Evolutionary conservation across 2,329 filamentous ascomycete species (phyloP), one percentile per base, ranked within the genome.

Genomic region (Phaeoacremonium minimum): DNA sequence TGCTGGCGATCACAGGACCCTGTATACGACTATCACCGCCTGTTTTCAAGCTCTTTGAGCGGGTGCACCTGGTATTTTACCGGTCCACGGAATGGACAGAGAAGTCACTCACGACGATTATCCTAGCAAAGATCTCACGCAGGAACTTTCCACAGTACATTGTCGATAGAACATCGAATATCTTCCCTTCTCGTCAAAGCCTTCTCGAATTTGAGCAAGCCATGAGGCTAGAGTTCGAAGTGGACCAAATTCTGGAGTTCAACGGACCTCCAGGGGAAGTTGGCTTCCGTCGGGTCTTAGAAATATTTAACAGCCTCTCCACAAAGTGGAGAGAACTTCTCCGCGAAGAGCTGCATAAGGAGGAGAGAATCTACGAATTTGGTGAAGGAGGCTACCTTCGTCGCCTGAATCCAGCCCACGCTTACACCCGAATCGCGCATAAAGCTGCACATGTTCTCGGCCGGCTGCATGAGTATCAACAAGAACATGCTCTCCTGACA

Each of bases 31-130:
- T 98, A 11, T 87, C 87, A 1, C 63, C 83, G 1, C 63, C 76
- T 1, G 74, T 83, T 1, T 75, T 89, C 44, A 87, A 82, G 50
- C 73, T 98, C 1, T 98, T 98, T 51, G 89, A 96, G 58, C 79
- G 93, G 17, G 89, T 97, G 1, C 93, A 97, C 62, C 67, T 98
- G 3, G 89, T 98, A 18, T 98, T 96, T 58, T 97, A 97, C 58
- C 77, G 91, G 40, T 96, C 90, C 8, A 94, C 88, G 0, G 87
- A 95, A 56, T 98, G 93, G 93, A 95, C 90, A 0, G 91, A 97
- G 51, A 97, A 95, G 58, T 96, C 91, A 2, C 67, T 98, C 12
- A 97, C 88, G 2, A 91, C 90, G 0, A 91, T 97, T 36, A 95
- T 98, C 30, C 73, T 98, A 5, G 87, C 93, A 7, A 90, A 91